Evolutionary conservation across 148 eudicot species (phyloP), one percentile per base, ranked within the genome.

Genomic region (Oxyria digyna): DNA sequence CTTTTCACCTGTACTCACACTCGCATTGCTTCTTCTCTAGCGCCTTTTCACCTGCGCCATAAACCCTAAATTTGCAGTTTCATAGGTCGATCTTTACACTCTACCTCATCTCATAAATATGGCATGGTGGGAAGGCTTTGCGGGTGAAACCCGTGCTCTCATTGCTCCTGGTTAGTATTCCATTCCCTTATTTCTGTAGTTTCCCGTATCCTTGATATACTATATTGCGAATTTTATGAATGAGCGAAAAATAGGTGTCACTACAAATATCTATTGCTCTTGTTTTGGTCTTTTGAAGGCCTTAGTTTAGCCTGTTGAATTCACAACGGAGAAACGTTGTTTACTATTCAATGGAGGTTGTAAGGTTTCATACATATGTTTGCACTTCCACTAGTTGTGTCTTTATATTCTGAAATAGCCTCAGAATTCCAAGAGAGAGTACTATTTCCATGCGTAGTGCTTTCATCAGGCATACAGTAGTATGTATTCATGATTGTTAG

Each of bases 121-220:
- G 97, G 74, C 77, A 71, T 91, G 89, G 96, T 83, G 87, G 87
- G 86, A 83, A 71, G 85, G 80, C 67, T 67, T 72, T 42, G 75
- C 77, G 43, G 82, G 77, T 50, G 85, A 88, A 80, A 77, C 84
- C 76, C 89, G 97, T 26, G 77, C 87, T 70, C 86, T 91, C 12
- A 75, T 88, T 42, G 87, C 96, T 14, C 87, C 83, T 42, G 96
- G 96, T 86, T n/a, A n/a, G n/a, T n/a, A 80, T 15, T 29, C 42
- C 4, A 24, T 69, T 26, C 27, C 37, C 7, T 46, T 31, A 0
- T 13, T 50, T 21, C 17, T 11, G 1, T 12, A 1, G 0, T 14
- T n/a, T n/a, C 24, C 26, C n/a, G 14, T 5, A 23, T 17, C 32
- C 4, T 24, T 5, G 0, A 5, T 46, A 38, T 46, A 72, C 3